Conservation (phyloP, 2,329 filamentous ascomycete genomes). For the Didymella exigua region DNA sequence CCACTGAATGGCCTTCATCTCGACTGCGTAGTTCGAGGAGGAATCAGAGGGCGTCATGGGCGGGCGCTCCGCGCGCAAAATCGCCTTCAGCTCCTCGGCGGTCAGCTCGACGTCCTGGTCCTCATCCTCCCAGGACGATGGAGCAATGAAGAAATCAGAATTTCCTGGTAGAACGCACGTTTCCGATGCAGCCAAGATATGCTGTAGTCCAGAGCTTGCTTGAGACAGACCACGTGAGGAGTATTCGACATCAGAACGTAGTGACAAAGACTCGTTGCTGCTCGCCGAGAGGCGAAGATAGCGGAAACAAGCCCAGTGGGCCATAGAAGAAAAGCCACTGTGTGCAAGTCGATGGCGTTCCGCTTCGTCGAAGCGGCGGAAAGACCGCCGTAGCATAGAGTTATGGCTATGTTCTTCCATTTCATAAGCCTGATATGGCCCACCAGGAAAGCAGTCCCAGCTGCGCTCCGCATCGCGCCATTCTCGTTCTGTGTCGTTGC, state of each 20-base stretch:
- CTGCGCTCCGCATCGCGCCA: conserved; percentile 2
- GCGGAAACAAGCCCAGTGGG: neutral
- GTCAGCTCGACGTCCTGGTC: neutral
- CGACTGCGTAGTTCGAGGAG: neutral
- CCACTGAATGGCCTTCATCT: neutral
- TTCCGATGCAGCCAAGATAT: too few species aligned
- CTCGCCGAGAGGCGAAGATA: neutral
- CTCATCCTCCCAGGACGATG: too few species aligned
- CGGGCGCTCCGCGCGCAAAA: neutral
- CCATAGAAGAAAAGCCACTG: neutral
- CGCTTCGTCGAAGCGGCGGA: neutral
- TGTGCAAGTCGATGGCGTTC: neutral
- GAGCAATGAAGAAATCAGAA: too few species aligned
- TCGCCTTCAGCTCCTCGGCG: neutral
- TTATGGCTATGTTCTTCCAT: neutral
- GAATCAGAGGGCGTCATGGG: neutral
- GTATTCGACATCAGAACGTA: neutral
- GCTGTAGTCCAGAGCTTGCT: too few species aligned
- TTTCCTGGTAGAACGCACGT: too few species aligned
- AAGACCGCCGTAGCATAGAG: neutral
- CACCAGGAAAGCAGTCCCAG: conserved; percentile 2
- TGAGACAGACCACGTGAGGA: neutral
- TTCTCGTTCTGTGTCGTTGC: conserved; percentile 1
- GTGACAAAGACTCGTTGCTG: neutral
- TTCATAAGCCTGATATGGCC: neutral